Conservation (phyloP, 306 rosid genomes). For the Rosa lucieae region DNA sequence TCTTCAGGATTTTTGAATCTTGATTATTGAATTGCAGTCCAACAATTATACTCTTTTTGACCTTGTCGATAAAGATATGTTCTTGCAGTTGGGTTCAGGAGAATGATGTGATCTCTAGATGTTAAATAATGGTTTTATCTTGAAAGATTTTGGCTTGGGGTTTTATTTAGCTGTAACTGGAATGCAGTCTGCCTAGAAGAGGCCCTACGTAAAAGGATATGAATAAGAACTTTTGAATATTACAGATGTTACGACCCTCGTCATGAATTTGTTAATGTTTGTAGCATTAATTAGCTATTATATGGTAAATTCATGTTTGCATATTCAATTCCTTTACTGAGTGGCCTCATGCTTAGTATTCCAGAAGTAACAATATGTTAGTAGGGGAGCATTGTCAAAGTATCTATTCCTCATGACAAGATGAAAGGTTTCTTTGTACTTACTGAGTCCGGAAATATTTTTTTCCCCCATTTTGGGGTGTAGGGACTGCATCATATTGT, state of each 20-base stretch:
- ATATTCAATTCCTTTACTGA: background rate
- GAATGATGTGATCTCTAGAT: background rate
- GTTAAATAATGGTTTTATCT: background rate
- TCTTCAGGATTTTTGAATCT: background rate
- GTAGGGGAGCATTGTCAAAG: background rate
- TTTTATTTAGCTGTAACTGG: background rate
- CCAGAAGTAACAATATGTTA: background rate
- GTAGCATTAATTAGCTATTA: background rate
- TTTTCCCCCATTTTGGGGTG: background rate
- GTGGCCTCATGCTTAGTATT: background rate
- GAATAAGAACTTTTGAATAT: background rate
- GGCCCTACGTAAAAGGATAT: background rate
- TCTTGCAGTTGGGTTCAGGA: background rate
- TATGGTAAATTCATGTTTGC: background rate
- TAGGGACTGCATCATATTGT: background rate
- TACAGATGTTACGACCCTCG: background rate
- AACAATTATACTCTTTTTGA: background rate
- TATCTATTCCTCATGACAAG: background rate
- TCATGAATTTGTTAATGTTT: background rate
- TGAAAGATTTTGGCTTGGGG: background rate
- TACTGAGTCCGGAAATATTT: background rate
- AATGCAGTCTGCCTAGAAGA: background rate
- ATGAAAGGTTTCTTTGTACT: background rate
- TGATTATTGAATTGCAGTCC: background rate
- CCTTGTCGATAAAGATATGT: background rate